Base-by-base conservation (phyloP, 306 rosid genomes). In the Medicago lupulina region DNA sequence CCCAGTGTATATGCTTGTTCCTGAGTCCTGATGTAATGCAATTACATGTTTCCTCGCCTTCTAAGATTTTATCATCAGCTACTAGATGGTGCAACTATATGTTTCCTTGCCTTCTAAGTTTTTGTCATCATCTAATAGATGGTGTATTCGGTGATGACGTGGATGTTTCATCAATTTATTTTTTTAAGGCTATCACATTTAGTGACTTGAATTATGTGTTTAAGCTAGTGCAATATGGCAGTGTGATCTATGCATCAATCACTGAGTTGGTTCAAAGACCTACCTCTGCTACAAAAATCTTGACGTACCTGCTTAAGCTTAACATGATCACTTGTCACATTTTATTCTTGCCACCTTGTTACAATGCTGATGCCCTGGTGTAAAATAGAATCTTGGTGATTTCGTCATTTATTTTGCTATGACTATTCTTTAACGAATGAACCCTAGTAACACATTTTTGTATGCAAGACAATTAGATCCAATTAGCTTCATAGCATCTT, bases 101-200 rank as follows among this genome's bases (percentile, higher is more conserved):
- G 58, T 44, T 71, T 63, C 55, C 73, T 31, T 67, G 59, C 71
- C 71, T 65, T 76, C 19, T 63, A 25, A 18, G 18, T 44, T 71
- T 25, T 15, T 23, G 3, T 23, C 28, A 16, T 55, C 43, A 17
- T 57, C 53, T 46, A 54, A 10, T 67, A 70, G 59, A 44, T 66
- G 41, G 5, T 34, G 57, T 63, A 38, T 64, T 25, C 15, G 23
- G 57, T 9, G 28, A 25, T 21, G 78, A 31, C 61, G 13, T 17
- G 8, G 44, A 59, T 76, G 51, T 12, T 81, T 58, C 36, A 12
- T 76, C 65, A 65, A 47, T 81, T 40, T 83, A 21, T 21, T 21
- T 21, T 21, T 21, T 21, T 21, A 21, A 21, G 46, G 39, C 39
- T 60, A 66, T 71, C 47, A 63, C 59, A 9, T 73, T 34, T 6